phyloP scores from a whole-genome alignment of 2,329 filamentous ascomycete genomes.

The Sporothrix pallida region DNA sequence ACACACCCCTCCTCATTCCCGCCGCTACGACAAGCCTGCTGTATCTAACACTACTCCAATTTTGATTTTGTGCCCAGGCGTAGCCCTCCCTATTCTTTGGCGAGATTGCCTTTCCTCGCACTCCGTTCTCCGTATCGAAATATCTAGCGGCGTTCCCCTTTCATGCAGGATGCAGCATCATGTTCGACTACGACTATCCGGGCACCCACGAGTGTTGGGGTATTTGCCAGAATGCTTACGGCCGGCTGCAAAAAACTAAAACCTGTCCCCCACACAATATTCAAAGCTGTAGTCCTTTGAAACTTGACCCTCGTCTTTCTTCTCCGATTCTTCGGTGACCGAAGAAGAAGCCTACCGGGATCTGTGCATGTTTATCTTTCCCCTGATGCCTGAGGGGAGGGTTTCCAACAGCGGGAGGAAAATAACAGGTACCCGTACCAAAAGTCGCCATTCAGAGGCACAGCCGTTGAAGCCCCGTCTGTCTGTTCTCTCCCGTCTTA shows the following conservation, averaged over 20 bases:
- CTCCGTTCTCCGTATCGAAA: conserved; percentile 6
- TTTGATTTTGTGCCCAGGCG: neutral
- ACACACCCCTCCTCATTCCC: neutral
- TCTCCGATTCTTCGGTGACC: neutral
- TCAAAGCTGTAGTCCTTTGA: neutral
- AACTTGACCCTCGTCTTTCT: neutral
- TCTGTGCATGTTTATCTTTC: neutral
- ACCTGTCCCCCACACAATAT: neutral
- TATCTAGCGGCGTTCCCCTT: neutral
- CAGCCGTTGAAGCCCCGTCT: neutral
- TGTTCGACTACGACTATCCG: too few species aligned
- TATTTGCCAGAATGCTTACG: neutral
- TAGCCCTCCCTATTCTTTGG: neutral
- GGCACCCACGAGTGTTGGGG: too few species aligned
- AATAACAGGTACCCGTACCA: conserved; percentile 3
- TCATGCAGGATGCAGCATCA: neutral
- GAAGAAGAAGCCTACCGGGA: neutral
- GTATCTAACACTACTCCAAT: neutral
- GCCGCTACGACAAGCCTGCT: too few species aligned
- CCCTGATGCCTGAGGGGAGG: neutral
- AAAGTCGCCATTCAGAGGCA: neutral
- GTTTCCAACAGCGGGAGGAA: neutral
- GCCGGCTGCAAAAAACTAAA: neutral
- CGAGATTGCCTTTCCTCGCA: neutral
- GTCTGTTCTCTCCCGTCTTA: neutral